A percentile compares a stretch with the other conserved stretches of the same genome.
Conservation (phyloP, 1,284 basidiomycete species). For the Irpex lacteus region DNA sequence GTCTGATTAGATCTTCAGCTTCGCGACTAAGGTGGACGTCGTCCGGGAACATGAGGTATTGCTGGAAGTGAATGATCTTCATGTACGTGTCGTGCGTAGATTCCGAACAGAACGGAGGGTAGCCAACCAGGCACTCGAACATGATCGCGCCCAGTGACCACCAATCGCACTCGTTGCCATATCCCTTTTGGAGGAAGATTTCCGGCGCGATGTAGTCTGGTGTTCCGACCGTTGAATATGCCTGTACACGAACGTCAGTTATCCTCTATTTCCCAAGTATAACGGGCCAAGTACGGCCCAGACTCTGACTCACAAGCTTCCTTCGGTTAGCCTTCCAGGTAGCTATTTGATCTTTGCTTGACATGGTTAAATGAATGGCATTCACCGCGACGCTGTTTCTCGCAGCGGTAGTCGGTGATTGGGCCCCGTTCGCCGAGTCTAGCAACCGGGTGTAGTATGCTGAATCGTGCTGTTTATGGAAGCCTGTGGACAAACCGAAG, state of each 20-base stretch:
- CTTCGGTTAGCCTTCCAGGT: constrained; percentile 99
- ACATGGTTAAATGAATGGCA: constrained; percentile 93
- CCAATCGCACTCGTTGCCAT: constrained; percentile 98
- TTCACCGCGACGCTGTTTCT: constrained; percentile 96
- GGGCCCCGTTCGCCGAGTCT: constrained; percentile 47
- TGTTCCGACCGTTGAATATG: constrained; percentile 97
- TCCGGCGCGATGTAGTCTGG: constrained; percentile 99
- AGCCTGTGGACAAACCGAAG: constrained; percentile 96
- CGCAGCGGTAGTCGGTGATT: constrained; percentile 39
- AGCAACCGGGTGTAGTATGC: constrained; percentile 92
- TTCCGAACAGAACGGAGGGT: constrained; percentile 97
- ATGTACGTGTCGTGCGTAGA: constrained; percentile 98
- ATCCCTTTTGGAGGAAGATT: constrained; percentile 97
- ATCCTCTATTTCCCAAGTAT: neutral
- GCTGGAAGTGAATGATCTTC: constrained; percentile 96
- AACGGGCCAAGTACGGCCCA: neutral
- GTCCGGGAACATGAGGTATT: constrained; percentile 91
- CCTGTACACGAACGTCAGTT: constrained; percentile 43
- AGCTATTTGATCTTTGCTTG: constrained; percentile 88
- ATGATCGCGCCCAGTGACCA: constrained; percentile 98
- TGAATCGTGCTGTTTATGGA: constrained; percentile 96
- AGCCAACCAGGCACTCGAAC: constrained; percentile 98
- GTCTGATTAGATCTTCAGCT: constrained; percentile 87
- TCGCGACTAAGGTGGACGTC: constrained; percentile 94
- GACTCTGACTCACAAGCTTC: constrained; percentile 70